A percentile compares a stretch with the other conserved stretches of the same genome.
These are phyloP conservation scores for Aspergillus intermedius DNA, from an alignment of 2,329 filamentous ascomycete genomes.

Conservation along the genomic window DNA sequence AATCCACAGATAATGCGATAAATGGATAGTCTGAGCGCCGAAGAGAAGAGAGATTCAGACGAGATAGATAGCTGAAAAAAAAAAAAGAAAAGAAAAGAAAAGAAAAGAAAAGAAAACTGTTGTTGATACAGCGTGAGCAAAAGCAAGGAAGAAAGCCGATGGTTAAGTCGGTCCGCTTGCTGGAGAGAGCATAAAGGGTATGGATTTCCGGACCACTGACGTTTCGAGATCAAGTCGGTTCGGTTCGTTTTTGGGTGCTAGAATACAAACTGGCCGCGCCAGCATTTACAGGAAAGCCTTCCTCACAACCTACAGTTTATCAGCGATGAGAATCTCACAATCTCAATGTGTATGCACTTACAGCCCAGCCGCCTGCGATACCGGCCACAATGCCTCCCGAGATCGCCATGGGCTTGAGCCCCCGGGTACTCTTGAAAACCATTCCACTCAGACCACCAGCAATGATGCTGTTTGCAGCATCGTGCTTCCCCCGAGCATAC, in stretches of 20 bases:
- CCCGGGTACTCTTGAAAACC: constrained; percentile 93
- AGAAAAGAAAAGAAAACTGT: constrained; percentile 22
- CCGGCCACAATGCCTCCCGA: constrained; percentile 83
- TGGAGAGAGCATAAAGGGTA: constrained; percentile 21
- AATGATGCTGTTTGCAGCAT: constrained; percentile 78
- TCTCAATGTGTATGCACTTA: constrained; percentile 48
- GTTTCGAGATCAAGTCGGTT: constrained; percentile 10
- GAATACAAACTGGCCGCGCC: constrained; percentile 9
- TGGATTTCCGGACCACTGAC: constrained; percentile 17
- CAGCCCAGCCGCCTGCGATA: constrained; percentile 82
- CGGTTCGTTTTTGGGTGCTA: constrained; percentile 6
- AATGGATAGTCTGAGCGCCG: constrained; percentile 36
- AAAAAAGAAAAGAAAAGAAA: constrained; percentile 17
- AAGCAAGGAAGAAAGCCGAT: constrained; percentile 21
- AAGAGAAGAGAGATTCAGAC: constrained; percentile 38
- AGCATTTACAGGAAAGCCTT: constrained; percentile 44
- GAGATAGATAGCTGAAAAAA: constrained; percentile 6
- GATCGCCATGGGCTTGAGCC: constrained; percentile 86
- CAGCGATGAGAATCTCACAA: constrained; percentile 4
- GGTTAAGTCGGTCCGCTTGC: constrained; percentile 21
- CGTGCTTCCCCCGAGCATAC: constrained; percentile 74
- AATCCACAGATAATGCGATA: constrained; percentile 37
- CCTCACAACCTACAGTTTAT: constrained; percentile 40
- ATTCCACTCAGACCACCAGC: constrained; percentile 85
- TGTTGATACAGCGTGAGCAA: constrained; percentile 33